Evolutionary conservation across 2,329 filamentous ascomycete species (phyloP), one percentile per base, ranked within the genome.

Genomic region (Diplodia corticola): DNA sequence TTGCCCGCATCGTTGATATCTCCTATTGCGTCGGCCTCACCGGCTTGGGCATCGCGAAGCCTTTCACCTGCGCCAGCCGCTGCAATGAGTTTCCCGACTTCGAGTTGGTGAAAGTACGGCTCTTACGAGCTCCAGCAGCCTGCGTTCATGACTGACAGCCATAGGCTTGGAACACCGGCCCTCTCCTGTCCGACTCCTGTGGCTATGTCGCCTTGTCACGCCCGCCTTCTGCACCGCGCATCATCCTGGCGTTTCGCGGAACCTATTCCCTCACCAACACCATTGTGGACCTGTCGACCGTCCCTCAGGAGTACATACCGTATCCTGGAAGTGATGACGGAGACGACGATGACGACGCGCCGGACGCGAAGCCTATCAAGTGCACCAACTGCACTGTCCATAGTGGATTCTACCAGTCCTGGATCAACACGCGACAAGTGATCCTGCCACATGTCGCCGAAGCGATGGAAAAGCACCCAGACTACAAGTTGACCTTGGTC

Each of bases 231-330:
- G 76, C 80, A 22, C 83, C 84, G 53, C 84, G 88, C 67, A 91
- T 99, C 66, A 83, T 98, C 53, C 86, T 98, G 44, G 93, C 93
- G 9, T 98, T 98, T 73, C 88, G 95, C 54, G 95, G 95, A 26
- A 98, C 95, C 15, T 97, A 98, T 79, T 97, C 93, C 70, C 85
- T 99, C 72, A 86, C 92, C 63, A 97, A 98, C 76, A 93, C 93
- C 13, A 89, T 99, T 68, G 85, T 93, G 59, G 95, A 99, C 79
- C 83, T 99, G 65, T 93, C 91, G 69, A 96, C 93, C 1, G 84
- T 94, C 2, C 93, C 93, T 13, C 94, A 98, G 77, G 87, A 91
- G 76, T 99, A 98, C 74, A 86, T 93, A 1, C 93, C 95, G 0
- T 99, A 97, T 75, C 90, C 91, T 1, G 83, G 86, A 46, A 35